Percentiles rank a stretch among this genome's conserved stretches.
These are phyloP conservation scores for Marasmius sp. DNA, from an alignment of 1,284 basidiomycete genomes.

Conservation along the genomic window DNA sequence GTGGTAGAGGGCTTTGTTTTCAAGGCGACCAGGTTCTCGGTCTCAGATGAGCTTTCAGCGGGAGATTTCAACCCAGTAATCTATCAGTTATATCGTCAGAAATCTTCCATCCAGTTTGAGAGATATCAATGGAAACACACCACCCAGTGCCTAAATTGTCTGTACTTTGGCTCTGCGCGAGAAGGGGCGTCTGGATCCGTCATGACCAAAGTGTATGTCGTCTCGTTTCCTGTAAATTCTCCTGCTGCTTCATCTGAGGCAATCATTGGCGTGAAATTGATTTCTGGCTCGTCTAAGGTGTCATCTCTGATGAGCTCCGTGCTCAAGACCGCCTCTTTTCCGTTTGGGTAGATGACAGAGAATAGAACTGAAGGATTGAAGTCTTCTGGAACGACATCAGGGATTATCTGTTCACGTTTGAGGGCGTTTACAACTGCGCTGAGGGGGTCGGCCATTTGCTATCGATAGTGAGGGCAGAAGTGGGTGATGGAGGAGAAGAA, in stretches of 20 bases:
- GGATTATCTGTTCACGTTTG: conserved; percentile 46
- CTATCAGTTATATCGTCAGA: conserved; percentile 26
- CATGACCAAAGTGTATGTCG: conserved; percentile 63
- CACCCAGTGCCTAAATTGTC: conserved; percentile 67
- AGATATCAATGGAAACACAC: conserved; percentile 35
- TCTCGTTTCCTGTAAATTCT: conserved; percentile 25
- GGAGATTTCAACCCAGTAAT: conserved; percentile 57
- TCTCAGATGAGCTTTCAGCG: conserved; percentile 29
- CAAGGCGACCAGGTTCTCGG: conserved; percentile 36
- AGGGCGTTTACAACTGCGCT: conserved; percentile 39
- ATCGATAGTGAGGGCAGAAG: too few relatives aligned
- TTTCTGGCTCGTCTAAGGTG: conserved; percentile 51
- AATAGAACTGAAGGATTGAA: conserved; percentile 56
- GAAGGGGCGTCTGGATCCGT: conserved; percentile 72
- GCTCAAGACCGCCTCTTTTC: conserved; percentile 48
- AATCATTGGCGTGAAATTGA: conserved; percentile 49
- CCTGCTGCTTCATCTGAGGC: conserved; percentile 31
- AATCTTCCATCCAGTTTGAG: neutral
- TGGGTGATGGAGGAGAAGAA: too few relatives aligned
- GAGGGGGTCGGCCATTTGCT: conserved; percentile 33
- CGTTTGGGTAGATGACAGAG: conserved; percentile 50
- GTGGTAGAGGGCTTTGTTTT: conserved; percentile 49
- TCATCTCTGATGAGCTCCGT: conserved; percentile 47
- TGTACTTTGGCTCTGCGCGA: conserved; percentile 49
- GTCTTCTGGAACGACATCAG: conserved; percentile 50